Evolutionary conservation across 768 basidiomycete genomes (phyloP), one percentile per base, ranked within the genome.

Genomic region (Phaffia tasmanica): DNA sequence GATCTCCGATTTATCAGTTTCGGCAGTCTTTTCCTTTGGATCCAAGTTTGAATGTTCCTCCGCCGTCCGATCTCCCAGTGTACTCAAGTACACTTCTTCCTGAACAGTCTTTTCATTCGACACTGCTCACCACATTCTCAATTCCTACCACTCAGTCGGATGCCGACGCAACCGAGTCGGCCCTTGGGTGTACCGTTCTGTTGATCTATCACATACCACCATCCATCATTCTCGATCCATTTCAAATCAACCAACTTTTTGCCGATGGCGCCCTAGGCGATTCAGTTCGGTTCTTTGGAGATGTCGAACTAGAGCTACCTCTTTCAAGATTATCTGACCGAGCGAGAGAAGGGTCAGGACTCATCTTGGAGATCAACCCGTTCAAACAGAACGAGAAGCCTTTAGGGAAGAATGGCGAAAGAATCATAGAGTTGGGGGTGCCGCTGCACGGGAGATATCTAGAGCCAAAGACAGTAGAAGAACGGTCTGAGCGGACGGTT

Each of bases 181-280:
- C 11, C 35, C 11, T 5, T 42, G 23, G 32, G 15, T 62, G 61
- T 30, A 27, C 25, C 3, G 27, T 62, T 30, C 49, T 51, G 27
- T 30, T 62, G 21, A 29, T 62, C 4, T 62, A 62, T 32, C 61
- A 62, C 18, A 0, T 62, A 2, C 61, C 61, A 3, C 25, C 48
- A 8, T 47, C 46, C 16, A 27, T 62, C 25, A 62, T 62, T 18
- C 61, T 62, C 49, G 61, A 62, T 32, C 61, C 61, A 4, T 62
- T 50, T 49, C 61, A 62, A 29, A 21, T 62, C 61, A 32, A n/a
- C 46, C 61, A 62, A 32, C 61, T 62, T 50, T 47, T 49, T 27
- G 47, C 18, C 49, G 61, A 62, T 32, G 47, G 61, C n/a, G 61
- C 48, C 18, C 27, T 62, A 6, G 35, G 29, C 21, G 49, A 21